Base-by-base conservation (phyloP, 768 basidiomycete species). In the Dacryopinax primogenitus region DNA sequence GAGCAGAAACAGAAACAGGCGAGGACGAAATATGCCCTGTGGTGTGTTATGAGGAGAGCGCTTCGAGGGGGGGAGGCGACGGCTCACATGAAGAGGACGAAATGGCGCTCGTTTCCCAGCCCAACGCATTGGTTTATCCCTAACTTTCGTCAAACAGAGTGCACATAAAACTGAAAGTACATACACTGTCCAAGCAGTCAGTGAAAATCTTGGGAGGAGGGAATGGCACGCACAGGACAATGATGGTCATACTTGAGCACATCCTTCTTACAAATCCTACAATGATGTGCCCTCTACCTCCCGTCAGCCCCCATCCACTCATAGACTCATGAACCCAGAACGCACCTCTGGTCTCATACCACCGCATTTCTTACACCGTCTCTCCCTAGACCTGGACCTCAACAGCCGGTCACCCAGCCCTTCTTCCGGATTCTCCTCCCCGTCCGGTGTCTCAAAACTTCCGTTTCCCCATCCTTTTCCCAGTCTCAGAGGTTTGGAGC, bases 71-170 rank as follows among this genome's bases (percentile, higher is more conserved):
- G 64, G 62, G n/a, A 15, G 16, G 61, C 18, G 39, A 34, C 6
- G n/a, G 76, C 86, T 64, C 68, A 90, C 91, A 98, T 87, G 81
- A 98, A 99, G 58, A 98, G 77, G 37, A 95, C 82, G 70, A 99
- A 99, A 76, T 97, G 92, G 0, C 95, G 85, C 72, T 97, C 94
- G 70, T 98, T 99, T 73, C 95, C 81, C 6, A 98, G 74, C 12
- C 95, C 95, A 45, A 99, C 95, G 72, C 95, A 98, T 83, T 92
- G 91, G 74, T 97, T 97, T 62, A 97, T 84, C 93, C 93, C 91
- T 93, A 26, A 30, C 2, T 18, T 18, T 9, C 13, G 72, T 75
- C 65, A 73, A 61, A 21, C 33, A 41, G 39, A 47, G 1, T 45
- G 23, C 58, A 32, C 35, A 16, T 39, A 23, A 2, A 6, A 45